Percentiles rank a stretch among this genome's conserved stretches.
Conservation (phyloP, 768 basidiomycete genomes). For the Mrakia blollopis region DNA sequence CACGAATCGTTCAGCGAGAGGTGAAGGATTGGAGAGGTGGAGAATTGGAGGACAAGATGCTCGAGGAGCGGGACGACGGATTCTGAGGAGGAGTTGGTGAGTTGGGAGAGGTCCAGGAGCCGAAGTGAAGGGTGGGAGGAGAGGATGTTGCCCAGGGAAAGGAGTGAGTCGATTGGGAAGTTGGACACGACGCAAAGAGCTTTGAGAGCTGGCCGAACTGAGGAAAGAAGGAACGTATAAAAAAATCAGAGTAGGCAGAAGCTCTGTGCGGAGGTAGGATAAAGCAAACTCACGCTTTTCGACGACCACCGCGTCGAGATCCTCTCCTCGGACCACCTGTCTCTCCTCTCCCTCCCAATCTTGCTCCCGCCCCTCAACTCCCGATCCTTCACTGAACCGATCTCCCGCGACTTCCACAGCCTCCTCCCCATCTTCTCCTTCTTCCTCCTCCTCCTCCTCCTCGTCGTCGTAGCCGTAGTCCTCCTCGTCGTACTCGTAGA, state of each 20-base stretch:
- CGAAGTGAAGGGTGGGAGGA: not conserved
- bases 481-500: not conserved
- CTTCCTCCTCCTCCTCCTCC: not conserved
- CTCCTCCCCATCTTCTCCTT: not conserved
- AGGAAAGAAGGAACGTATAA: not conserved
- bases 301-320: not conserved
- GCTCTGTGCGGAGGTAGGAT: too few relatives aligned
- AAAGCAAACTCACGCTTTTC: not conserved
- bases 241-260: not conserved
- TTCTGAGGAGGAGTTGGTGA: not conserved
- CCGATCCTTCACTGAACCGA: not conserved
- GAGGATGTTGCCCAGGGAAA: not conserved
- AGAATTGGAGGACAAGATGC: not conserved
- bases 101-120: not conserved
- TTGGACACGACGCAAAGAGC: not conserved
- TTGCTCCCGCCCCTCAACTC: not conserved
- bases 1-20: not conserved
- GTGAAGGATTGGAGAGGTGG: not conserved
- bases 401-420: not conserved
- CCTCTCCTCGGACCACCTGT: not conserved
- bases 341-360: constrained; percentile 2
- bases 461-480: not conserved
- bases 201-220: not conserved
- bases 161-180: not conserved
- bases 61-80: not conserved